Evolutionary conservation across 345 rosid genomes (phyloP), one percentile per base, ranked within the genome.

Genomic region (Combretum micranthum): DNA sequence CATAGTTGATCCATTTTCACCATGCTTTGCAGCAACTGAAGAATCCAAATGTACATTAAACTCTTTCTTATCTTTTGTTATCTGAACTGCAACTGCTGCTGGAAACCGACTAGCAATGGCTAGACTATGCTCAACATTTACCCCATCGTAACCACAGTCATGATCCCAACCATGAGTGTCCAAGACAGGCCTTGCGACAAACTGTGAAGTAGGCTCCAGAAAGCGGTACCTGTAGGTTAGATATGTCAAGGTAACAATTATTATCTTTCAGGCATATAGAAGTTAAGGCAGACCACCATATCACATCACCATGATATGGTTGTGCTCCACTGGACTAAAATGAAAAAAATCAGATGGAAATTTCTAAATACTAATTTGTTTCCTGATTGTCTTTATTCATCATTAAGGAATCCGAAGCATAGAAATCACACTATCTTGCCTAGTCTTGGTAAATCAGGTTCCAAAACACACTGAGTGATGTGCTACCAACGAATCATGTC

Each of bases 151-250:
- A 23, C 98, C 97, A 69, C 90, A 86, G 66, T 92, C 98, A 81
- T 92, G 97, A 75, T 92, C 98, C 98, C 98, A 92, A 47, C 97
- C 90, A 66, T 92, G 93, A 55, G 88, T 78, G 73, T 92, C 97
- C 64, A 88, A 67, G 25, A 92, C 94, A 12, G 98, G 95, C 87
- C 97, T 80, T 15, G 87, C 88, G 61, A 92, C 54, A 56, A 92
- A 79, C 80, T 83, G 94, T 14, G 95, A 84, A 64, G 83, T 81
- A 48, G 87, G 93, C 59, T 92, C 95, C 80, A 92, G 73, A 61
- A 84, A 86, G 19, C 97, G 85, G 70, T 88, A 92, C 83, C 70
- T 66, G 60, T 44, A 26, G 39, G 5, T 5, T 4, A 32, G 39
- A 32, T 32, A 32, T 32, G 44, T 48, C 42, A 32, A 57, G 23